phyloP scores from a whole-genome alignment of 2,329 filamentous ascomycete genomes.

The Paecilomyces sp. region DNA sequence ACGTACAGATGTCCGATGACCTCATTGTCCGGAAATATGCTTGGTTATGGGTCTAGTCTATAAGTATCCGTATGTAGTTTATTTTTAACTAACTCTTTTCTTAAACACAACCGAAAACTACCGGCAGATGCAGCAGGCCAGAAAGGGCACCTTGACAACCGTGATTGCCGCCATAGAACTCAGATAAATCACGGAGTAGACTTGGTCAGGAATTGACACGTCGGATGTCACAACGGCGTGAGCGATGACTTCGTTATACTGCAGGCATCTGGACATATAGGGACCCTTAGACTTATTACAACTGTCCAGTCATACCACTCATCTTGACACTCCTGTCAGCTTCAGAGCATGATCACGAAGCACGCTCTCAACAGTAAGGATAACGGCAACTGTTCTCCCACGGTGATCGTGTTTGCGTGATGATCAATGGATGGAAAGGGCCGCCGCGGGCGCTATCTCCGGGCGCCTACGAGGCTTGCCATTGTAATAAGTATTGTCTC shows the following conservation, averaged over 20 bases:
- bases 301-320: neutral
- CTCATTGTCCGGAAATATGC: neutral
- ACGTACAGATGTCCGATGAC: neutral
- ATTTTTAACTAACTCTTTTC: neutral
- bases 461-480: neutral
- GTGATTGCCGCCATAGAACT: neutral
- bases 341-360: neutral
- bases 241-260: neutral
- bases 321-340: neutral
- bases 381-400: neutral
- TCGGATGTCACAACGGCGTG: neutral
- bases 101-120: neutral
- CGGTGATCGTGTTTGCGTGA: neutral
- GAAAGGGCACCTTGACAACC: neutral
- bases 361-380: neutral
- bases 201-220: neutral
- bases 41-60: neutral
- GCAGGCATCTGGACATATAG: neutral
- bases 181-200: neutral
- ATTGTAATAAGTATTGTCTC: neutral
- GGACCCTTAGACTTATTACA: neutral
- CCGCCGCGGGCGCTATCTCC: neutral
- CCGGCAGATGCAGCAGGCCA: neutral
- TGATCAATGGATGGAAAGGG: neutral
- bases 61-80: neutral